Evolutionary conservation across 768 basidiomycete species (phyloP).

Genomic region (Boletus edulis): DNA sequence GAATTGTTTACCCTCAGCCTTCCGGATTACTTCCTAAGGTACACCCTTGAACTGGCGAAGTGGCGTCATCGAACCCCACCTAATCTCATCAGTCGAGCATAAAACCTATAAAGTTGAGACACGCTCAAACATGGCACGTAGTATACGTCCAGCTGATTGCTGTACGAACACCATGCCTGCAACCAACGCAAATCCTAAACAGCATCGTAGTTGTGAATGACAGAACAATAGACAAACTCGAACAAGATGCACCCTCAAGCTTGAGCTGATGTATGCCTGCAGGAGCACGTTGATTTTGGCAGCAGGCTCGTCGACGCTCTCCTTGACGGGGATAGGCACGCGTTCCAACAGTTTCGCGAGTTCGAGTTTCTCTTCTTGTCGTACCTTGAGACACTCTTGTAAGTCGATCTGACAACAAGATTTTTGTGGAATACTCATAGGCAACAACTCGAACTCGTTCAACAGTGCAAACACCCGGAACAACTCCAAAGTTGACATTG

Average conservation of each 20-base stretch:
- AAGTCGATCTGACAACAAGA: background rate
- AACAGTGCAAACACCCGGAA: background rate
- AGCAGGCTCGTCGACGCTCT: slow-evolving; percentile 92
- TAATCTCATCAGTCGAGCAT: slow-evolving; percentile 27
- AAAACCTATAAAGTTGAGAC: background rate
- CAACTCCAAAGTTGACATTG: too few species aligned
- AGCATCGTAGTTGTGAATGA: background rate
- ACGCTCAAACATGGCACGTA: slow-evolving; percentile 32
- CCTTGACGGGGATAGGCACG: slow-evolving; percentile 82
- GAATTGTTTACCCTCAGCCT: slow-evolving; percentile 98
- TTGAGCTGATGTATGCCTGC: slow-evolving; percentile 3
- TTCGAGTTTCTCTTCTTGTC: slow-evolving; percentile 54
- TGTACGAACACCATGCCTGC: slow-evolving; percentile 90
- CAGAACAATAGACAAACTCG: background rate
- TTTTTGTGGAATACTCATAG: slow-evolving; percentile 15
- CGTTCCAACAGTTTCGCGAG: slow-evolving; percentile 2
- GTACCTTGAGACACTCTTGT: slow-evolving; percentile 41
- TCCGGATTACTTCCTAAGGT: slow-evolving; percentile 78
- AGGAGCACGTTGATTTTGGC: slow-evolving; percentile 88
- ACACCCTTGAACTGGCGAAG: slow-evolving; percentile 94
- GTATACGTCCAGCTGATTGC: slow-evolving; percentile 57
- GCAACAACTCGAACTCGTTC: slow-evolving; percentile 2
- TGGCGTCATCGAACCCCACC: slow-evolving; percentile 98
- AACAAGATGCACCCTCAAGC: slow-evolving; percentile 23
- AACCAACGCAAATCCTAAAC: slow-evolving; percentile 1